Evolutionary conservation across 2,329 filamentous ascomycete species (phyloP).

Genomic region (Fusarium sambucinum): DNA sequence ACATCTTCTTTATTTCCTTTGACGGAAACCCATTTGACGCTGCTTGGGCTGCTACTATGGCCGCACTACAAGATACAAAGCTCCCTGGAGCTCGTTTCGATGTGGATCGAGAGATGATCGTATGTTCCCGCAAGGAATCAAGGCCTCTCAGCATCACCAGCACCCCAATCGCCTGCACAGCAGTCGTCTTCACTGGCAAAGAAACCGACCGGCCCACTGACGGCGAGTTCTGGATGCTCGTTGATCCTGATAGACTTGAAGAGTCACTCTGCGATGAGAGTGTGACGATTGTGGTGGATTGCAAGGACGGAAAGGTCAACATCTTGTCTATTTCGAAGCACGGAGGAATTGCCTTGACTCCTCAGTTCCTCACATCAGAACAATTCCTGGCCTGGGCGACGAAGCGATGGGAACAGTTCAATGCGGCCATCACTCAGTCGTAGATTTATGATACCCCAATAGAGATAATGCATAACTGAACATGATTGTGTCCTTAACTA

Average conservation of each 20-base stretch:
- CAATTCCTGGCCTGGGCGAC: slow-evolving; percentile 60
- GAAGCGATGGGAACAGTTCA: slow-evolving; percentile 54
- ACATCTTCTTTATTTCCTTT: slow-evolving; percentile 92
- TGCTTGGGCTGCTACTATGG: slow-evolving; percentile 85
- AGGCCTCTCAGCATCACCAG: slow-evolving; percentile 70
- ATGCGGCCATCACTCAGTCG: slow-evolving; percentile 49
- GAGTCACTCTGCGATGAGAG: slow-evolving; percentile 85
- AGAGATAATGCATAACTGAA: slow-evolving; percentile 16
- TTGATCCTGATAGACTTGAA: slow-evolving; percentile 91
- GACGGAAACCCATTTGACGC: slow-evolving; percentile 94
- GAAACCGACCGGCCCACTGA: slow-evolving; percentile 60
- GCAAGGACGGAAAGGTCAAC: slow-evolving; percentile 62
- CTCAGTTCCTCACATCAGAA: slow-evolving; percentile 72
- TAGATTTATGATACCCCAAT: slow-evolving; percentile 48
- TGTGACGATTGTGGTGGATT: slow-evolving; percentile 86
- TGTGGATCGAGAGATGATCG: slow-evolving; percentile 78
- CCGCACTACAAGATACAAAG: slow-evolving; percentile 81
- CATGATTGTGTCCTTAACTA: slow-evolving; percentile 2
- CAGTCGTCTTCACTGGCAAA: slow-evolving; percentile 79
- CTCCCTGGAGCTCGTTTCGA: slow-evolving; percentile 88
- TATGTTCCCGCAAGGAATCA: slow-evolving; percentile 75
- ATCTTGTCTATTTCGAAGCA: slow-evolving; percentile 84
- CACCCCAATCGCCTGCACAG: slow-evolving; percentile 81
- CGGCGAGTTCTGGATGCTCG: slow-evolving; percentile 78
- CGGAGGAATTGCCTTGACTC: slow-evolving; percentile 79